Evolutionary conservation across 495 filamentous ascomycete species (phyloP), one percentile per base, ranked within the genome.

Genomic region (Aspergillus mulundensis): DNA sequence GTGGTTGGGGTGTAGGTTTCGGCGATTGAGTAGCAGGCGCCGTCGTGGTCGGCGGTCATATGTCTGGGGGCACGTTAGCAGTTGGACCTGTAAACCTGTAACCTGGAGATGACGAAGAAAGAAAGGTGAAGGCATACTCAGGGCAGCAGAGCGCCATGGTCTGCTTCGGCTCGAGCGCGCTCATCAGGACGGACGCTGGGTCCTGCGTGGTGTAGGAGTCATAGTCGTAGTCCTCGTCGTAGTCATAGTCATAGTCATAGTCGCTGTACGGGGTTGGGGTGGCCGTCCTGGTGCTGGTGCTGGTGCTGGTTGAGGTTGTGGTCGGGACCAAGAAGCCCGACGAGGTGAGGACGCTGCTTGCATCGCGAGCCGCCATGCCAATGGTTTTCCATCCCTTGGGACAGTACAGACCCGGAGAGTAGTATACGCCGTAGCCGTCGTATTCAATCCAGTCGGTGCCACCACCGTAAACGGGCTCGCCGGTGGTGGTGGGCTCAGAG

Each of bases 361-460:
- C 19, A n/a, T 53, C 50, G 19, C 36, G 36, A 3, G 8, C 50
- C 3, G 21, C 36, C 50, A 53, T 42, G 21, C 50, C 50, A 8
- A 53, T 24, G 3, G 50, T 53, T 20, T 40, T 8, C 50, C 50
- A 53, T 4, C 38, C 50, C 19, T 36, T 21, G 50, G 50, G 50
- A 43, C 50, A 53, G 36, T 53, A 28, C 23, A 53, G 50, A 15
- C 50, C 50, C 16, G 50, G 50, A 14, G 50, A 53, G 50, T 53
- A 53, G 21, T 53, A 53, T 5, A 12, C 1, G 16, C 30, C 48
- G 20, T 21, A 42, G n/a, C 5, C 3, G 5, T 42, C 23, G 20
- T 21, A 42, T 7, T n/a, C 12, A 7, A 53, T 18, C 8, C 21
- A 16, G 25, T 14, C 15, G 24, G 2, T 14, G 32, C 12, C 5